Evolutionary conservation across 78 protist genomes (phyloP).

Genomic region (Dictyostelium capitatum): DNA sequence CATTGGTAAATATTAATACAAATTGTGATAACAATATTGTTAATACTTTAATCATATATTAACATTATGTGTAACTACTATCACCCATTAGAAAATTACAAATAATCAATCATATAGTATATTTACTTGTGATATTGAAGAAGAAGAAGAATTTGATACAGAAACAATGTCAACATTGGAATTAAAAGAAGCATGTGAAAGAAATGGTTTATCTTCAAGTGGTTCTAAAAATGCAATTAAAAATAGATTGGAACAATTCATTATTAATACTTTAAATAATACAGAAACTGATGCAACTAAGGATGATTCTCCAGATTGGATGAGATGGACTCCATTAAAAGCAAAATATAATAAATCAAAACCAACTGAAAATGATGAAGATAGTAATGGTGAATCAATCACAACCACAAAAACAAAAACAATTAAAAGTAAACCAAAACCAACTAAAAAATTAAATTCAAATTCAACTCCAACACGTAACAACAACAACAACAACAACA

Average conservation of each 20-base stretch:
- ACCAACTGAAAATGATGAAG: neutral
- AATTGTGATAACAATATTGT: neutral
- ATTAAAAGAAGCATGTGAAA: constrained; percentile 22
- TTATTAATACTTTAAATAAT: constrained; percentile 11
- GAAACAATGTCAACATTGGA: constrained; percentile 47
- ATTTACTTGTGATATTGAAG: constrained; percentile 8
- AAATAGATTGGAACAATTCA: constrained; percentile 39
- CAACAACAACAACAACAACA: neutral
- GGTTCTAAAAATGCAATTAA: constrained; percentile 35
- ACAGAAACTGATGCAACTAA: neutral
- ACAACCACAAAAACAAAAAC: neutral
- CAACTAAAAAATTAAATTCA: constrained; percentile 5
- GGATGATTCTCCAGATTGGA: neutral
- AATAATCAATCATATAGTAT: constrained; percentile 6
- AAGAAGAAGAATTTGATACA: constrained; percentile 41
- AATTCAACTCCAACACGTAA: neutral
- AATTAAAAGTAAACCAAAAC: constrained; percentile 11
- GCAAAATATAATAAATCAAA: constrained; percentile 16
- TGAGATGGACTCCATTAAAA: constrained; percentile 36
- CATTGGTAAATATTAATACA: neutral
- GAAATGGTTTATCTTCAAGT: constrained; percentile 5
- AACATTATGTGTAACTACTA: neutral
- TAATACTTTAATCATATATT: neutral
- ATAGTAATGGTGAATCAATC: neutral
- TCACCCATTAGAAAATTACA: constrained; percentile 5